phyloP scores from a whole-genome alignment of 768 basidiomycete genomes.

The Lactarius trivialis region DNA sequence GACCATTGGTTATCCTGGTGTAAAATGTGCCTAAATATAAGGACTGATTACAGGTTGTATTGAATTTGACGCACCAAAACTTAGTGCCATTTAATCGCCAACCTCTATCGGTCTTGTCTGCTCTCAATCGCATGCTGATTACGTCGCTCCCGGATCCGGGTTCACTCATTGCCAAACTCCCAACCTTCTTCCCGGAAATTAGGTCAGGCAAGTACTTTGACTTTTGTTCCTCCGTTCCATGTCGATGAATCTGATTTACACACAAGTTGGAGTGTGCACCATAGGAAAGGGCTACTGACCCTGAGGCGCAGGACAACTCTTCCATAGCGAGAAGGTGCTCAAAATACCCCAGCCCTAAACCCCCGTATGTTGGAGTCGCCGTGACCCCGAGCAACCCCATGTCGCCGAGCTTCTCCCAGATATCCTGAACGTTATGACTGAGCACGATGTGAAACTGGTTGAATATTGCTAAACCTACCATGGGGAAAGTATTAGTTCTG shows the following conservation, averaged over 20 bases:
- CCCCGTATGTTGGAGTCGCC: conserved; percentile 73
- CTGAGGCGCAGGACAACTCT: conserved; percentile 83
- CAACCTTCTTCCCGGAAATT: conserved; percentile 74
- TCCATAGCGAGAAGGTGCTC: conserved; percentile 93
- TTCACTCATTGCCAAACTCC: conserved; percentile 93
- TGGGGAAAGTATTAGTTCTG: conserved; percentile 74
- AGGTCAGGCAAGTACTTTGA: conserved; percentile 77
- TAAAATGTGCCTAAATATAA: not conserved
- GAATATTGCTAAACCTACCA: conserved; percentile 36
- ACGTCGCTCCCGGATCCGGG: conserved; percentile 90
- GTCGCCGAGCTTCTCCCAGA: conserved; percentile 83
- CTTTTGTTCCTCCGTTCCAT: conserved; percentile 81
- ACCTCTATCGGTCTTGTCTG: conserved; percentile 69
- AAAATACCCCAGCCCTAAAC: conserved; percentile 76
- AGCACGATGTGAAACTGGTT: not conserved
- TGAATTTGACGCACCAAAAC: conserved; percentile 63
- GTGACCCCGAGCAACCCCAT: conserved; percentile 94
- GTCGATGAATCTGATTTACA: conserved; percentile 63
- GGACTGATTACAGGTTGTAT: not conserved
- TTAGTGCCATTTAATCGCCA: conserved; percentile 86
- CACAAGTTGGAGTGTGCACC: conserved; percentile 91
- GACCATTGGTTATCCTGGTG: conserved; percentile 90
- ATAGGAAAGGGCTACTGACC: conserved; percentile 87
- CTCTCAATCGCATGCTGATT: conserved; percentile 84
- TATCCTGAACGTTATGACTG: conserved; percentile 42